Conservation (phyloP, 129 eudicot genomes). For the Ambrosia trifida region DNA sequence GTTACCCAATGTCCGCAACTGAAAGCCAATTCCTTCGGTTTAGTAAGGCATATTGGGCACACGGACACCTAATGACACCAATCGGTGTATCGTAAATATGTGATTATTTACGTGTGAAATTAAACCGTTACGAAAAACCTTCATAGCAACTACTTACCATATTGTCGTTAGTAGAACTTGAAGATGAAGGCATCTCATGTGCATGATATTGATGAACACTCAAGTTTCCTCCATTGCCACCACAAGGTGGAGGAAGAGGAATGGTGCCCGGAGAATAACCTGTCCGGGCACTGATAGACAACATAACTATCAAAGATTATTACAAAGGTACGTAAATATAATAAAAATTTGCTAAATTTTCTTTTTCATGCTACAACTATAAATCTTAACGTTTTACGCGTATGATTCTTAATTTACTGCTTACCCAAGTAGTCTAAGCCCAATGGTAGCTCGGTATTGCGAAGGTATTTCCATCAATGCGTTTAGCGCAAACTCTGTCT, state of each 20-base stretch:
- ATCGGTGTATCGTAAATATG: not conserved
- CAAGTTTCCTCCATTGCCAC: slow-evolving; percentile 24
- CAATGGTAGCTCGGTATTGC: slow-evolving; percentile 72
- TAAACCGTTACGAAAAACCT: not conserved
- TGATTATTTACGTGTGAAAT: too few relatives aligned
- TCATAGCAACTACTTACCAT: slow-evolving; percentile 34
- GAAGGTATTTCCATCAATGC: slow-evolving; percentile 84
- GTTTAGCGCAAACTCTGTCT: slow-evolving; percentile 59
- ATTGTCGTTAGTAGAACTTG: slow-evolving; percentile 42
- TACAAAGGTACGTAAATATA: too few relatives aligned
- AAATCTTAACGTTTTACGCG: too few relatives aligned
- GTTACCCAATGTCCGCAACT: slow-evolving; percentile 78
- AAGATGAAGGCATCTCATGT: slow-evolving; percentile 38
- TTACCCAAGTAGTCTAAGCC: slow-evolving; percentile 65
- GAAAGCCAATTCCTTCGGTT: slow-evolving; percentile 60
- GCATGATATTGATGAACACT: slow-evolving; percentile 17
- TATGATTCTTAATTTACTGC: not conserved
- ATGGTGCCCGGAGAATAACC: slow-evolving; percentile 41
- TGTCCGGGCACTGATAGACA: slow-evolving; percentile 39
- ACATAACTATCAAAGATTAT: not conserved
- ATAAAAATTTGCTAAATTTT: too few relatives aligned
- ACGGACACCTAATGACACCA: slow-evolving; percentile 32
- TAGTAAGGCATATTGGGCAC: slow-evolving; percentile 54
- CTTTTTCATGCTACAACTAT: too few relatives aligned
- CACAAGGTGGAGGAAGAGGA: slow-evolving; percentile 64